These are phyloP conservation scores for Lepidium aucheri DNA, from an alignment of 345 rosid genomes.

Conservation along the genomic window DNA sequence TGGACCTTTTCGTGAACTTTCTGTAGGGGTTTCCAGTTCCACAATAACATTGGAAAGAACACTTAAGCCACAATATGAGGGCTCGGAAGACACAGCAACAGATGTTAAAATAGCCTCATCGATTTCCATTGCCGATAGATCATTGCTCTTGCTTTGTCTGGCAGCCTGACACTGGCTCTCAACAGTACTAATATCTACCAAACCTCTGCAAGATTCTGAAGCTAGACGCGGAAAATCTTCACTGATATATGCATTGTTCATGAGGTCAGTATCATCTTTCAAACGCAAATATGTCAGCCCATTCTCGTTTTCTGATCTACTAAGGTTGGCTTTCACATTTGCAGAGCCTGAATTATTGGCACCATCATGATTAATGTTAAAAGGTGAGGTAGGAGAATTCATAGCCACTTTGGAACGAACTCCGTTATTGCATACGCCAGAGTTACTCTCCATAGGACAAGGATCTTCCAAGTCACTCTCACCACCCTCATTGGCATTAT, in stretches of 20 bases:
- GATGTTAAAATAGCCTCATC: constrained; percentile 26
- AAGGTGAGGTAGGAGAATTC: constrained; percentile 27
- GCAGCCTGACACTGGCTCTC: constrained; percentile 22
- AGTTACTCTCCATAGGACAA: constrained; percentile 43
- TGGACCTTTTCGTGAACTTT: constrained; percentile 20
- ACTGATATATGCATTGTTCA: constrained; percentile 22
- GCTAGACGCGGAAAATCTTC: constrained; percentile 9
- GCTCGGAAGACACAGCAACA: constrained; percentile 28
- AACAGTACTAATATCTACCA: constrained; percentile 18
- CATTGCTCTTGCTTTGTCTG: constrained; percentile 24
- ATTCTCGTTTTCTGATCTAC: constrained; percentile 31
- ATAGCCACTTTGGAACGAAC: constrained; percentile 33
- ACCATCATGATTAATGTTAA: constrained; percentile 29
- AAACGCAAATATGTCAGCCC: constrained; percentile 14
- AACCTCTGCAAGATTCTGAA: constrained; percentile 16
- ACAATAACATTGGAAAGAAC: constrained; percentile 23
- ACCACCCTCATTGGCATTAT: constrained; percentile 43
- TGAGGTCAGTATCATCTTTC: constrained; percentile 26
- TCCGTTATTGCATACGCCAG: constrained; percentile 37
- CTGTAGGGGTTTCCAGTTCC: constrained; percentile 24
- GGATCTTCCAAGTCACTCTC: constrained; percentile 77
- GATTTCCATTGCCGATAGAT: constrained; percentile 16
- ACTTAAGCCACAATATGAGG: constrained; percentile 19
- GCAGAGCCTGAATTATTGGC: constrained; percentile 16
- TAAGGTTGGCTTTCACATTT: constrained; percentile 28